A percentile compares a stretch with the other conserved stretches of the same genome.
These are phyloP conservation scores for Aspergillus cavernicola DNA, from an alignment of 495 filamentous ascomycete genomes.

Conservation along the genomic window DNA sequence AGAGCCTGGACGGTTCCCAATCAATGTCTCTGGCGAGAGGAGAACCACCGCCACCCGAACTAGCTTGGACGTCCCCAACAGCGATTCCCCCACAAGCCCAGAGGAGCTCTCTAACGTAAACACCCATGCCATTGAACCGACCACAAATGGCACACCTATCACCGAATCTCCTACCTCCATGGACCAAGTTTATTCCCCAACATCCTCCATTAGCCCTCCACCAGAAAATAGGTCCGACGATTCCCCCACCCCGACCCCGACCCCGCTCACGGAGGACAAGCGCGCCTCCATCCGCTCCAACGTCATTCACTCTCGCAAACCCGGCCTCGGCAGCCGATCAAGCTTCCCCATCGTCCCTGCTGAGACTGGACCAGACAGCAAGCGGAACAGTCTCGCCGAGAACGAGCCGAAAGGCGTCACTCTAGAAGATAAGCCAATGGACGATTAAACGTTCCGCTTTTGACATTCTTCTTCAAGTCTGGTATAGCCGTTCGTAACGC, in stretches of 20 bases:
- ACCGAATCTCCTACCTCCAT: conserved; percentile 32
- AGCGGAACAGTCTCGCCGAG: conserved; percentile 42
- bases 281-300: conserved; percentile 45
- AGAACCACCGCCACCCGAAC: conserved; percentile 41
- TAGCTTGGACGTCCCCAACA: conserved; percentile 62
- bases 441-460: conserved; percentile 45
- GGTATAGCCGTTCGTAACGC: too few relatives aligned
- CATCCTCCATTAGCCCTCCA: conserved; percentile 27
- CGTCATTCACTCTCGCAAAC: conserved; percentile 34
- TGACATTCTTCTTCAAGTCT: background rate
- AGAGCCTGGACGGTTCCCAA: conserved; percentile 76
- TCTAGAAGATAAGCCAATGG: conserved; percentile 80
- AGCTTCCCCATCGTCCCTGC: conserved; percentile 34
- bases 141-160: conserved; percentile 33
- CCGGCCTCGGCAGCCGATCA: conserved; percentile 41
- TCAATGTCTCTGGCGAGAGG: conserved; percentile 58
- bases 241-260: conserved; percentile 39
- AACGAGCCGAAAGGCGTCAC: conserved; percentile 63
- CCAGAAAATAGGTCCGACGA: conserved; percentile 34
- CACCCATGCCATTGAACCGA: conserved; percentile 26
- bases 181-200: conserved; percentile 29
- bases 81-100: conserved; percentile 23
- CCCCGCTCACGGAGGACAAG: conserved; percentile 37
- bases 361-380: conserved; percentile 38
- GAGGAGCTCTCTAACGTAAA: conserved; percentile 29